Conservation (phyloP, 352 stramenopile species). For the Aphanomyces cochlioides region DNA sequence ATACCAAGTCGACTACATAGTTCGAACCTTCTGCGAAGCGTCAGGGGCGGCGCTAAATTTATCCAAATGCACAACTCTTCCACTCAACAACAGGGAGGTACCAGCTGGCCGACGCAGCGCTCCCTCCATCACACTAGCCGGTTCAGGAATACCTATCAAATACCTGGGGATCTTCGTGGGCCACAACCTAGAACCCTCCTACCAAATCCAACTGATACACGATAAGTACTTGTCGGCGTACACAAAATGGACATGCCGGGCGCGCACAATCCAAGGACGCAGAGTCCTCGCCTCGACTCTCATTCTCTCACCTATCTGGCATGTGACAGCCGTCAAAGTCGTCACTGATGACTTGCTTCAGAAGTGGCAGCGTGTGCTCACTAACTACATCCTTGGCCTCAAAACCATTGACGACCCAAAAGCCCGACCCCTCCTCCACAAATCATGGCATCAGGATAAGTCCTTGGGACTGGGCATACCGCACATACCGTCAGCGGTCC, state of each 20-base stretch:
- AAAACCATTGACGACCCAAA: neutral
- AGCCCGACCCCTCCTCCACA: neutral
- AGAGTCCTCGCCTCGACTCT: neutral
- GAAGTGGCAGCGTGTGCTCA: neutral
- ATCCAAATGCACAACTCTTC: slow-evolving; percentile 27
- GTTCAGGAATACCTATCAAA: neutral
- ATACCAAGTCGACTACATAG: slow-evolving; percentile 22
- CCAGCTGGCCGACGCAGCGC: neutral
- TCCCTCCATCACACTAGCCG: neutral
- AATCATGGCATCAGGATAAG: neutral
- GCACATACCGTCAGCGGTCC: neutral
- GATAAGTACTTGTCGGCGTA: neutral
- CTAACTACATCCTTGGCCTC: neutral
- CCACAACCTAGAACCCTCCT: neutral
- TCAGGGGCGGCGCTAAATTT: slow-evolving; percentile 29
- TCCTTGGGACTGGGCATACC: neutral
- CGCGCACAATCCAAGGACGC: neutral
- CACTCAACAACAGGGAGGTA: slow-evolving; percentile 22
- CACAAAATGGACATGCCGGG: neutral
- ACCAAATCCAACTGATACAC: neutral
- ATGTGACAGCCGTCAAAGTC: neutral
- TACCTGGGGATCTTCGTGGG: neutral
- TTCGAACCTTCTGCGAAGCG: slow-evolving; percentile 22
- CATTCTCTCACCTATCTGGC: neutral
- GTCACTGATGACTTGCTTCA: neutral